Percentiles rank a stretch among this genome's conserved stretches.
Evolutionary conservation across 345 rosid genomes (phyloP).

Genomic region (Brassica cretica): DNA sequence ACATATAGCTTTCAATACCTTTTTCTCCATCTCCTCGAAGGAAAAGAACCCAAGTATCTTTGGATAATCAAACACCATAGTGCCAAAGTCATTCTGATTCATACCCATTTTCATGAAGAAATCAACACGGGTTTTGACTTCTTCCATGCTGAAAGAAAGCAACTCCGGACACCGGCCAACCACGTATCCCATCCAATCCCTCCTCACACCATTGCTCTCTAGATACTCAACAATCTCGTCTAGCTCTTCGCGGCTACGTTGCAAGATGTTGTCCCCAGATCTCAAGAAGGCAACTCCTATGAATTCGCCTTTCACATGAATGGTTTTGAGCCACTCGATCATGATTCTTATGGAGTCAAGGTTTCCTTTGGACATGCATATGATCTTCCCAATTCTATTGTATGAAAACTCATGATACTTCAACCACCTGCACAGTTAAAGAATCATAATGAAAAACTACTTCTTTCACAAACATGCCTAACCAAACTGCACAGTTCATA

Average conservation of each 20-base stretch:
- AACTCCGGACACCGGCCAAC: conserved; percentile 72
- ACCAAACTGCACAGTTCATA: background rate
- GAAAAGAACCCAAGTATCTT: conserved; percentile 66
- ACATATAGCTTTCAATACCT: conserved; percentile 46
- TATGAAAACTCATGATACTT: conserved; percentile 75
- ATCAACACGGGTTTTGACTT: conserved; percentile 58
- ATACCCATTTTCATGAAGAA: conserved; percentile 80
- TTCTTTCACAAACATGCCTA: background rate
- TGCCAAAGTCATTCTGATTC: conserved; percentile 83
- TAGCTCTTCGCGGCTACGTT: conserved; percentile 52
- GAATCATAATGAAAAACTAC: background rate
- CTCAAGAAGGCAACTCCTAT: conserved; percentile 62
- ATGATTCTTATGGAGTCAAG: conserved; percentile 55
- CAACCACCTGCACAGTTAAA: conserved; percentile 72
- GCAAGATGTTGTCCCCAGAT: conserved; percentile 63
- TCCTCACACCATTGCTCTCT: conserved; percentile 74
- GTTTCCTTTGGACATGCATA: conserved; percentile 68
- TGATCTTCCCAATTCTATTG: conserved; percentile 71
- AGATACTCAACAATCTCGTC: conserved; percentile 64
- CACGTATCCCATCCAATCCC: conserved; percentile 88
- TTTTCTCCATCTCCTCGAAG: conserved; percentile 76
- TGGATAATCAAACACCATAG: conserved; percentile 87
- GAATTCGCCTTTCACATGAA: conserved; percentile 79
- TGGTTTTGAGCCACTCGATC: conserved; percentile 70
- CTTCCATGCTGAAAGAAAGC: conserved; percentile 63